Base-by-base conservation (phyloP, 805 yeast species). In the Starmerella sirachaensis region DNA sequence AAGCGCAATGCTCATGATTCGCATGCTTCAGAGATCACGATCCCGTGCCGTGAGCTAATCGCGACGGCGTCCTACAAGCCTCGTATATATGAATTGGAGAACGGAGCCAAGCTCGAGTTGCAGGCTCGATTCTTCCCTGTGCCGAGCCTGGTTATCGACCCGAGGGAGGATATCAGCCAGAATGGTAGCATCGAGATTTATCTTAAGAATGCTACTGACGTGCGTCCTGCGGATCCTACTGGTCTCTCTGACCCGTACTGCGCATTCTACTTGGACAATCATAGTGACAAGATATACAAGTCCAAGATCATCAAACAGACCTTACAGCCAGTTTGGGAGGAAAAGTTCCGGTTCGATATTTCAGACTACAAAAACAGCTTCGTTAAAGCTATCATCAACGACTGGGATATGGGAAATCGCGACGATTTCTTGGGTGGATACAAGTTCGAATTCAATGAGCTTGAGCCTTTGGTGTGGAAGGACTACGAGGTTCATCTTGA, bases 161-260 rank as follows among this genome's bases (percentile, higher is more conserved):
- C 74, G 13, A 67, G 70, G 26, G 98, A 91, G 59, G 65, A 79
- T 29, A 72, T 77, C 45, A 70, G 77, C 33, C 79, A 84, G 57
- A 67, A 75, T 41, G 98, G 98, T 56, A 63, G 62, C 20, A 59
- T 88, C 48, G 66, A 65, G 17, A 66, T 85, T 24, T 72, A 69
- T 21, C 66, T 82, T 4, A 47, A 76, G 31, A 64, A 66, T 33
- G 97, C 91, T 3, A 68, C 68, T 12, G 71, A 72, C 35, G 66
- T 91, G 41, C 73, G 78, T 27, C 69, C 94, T 11, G 93, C 86
- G n/a, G 99, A 91, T 60, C 65, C 81, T 21, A 78, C 78, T 50
- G 97, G 97, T 35, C 79, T 80, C 56, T 83, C 95, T 3, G 99
- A 91, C 61, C 99, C 99, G 38, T 88, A 76, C 57, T 68, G 75